A percentile compares a stretch with the other conserved stretches of the same genome.
Conservation (phyloP, 2,329 filamentous ascomycete species). For the Purpureocillium lavendulum region DNA sequence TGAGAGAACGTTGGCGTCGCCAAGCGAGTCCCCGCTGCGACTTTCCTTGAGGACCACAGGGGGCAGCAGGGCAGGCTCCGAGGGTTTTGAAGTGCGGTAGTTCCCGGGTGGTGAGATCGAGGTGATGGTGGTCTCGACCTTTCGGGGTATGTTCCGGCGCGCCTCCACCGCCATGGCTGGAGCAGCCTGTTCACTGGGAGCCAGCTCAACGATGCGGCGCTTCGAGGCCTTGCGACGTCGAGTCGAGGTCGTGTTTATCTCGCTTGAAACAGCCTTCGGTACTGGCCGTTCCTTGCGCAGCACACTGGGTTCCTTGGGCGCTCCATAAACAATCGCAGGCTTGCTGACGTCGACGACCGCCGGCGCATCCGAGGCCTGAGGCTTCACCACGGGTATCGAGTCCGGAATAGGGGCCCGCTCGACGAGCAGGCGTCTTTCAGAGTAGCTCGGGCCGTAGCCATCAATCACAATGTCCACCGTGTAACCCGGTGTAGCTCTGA, state of each 20-base stretch:
- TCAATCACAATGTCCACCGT: slow-evolving; percentile 88
- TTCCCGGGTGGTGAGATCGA: slow-evolving; percentile 21
- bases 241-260: slow-evolving; percentile 49
- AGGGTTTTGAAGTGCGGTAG: slow-evolving; percentile 36
- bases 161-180: slow-evolving; percentile 20
- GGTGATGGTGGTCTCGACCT: slow-evolving; percentile 11
- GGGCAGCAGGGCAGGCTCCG: slow-evolving; percentile 26
- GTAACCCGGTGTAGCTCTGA: slow-evolving; percentile 82
- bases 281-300: slow-evolving; percentile 52
- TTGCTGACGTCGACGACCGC: slow-evolving; percentile 61
- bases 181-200: slow-evolving; percentile 37
- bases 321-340: slow-evolving; percentile 49
- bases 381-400: slow-evolving; percentile 70
- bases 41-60: slow-evolving; percentile 22
- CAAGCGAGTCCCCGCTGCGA: slow-evolving; percentile 1
- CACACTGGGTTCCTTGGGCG: slow-evolving; percentile 39
- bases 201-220: slow-evolving; percentile 56
- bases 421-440: slow-evolving; percentile 75
- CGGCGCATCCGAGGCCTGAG: slow-evolving; percentile 52
- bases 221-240: slow-evolving; percentile 53
- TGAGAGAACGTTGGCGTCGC: no score
- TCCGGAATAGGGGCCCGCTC: slow-evolving; percentile 72
- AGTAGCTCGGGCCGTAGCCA: slow-evolving; percentile 70
- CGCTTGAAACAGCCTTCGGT: slow-evolving; percentile 45
- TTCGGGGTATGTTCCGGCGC: slow-evolving; percentile 9